These are phyloP conservation scores for Dacryopinax primogenitus DNA, from an alignment of 768 basidiomycete genomes.

Conservation along the genomic window DNA sequence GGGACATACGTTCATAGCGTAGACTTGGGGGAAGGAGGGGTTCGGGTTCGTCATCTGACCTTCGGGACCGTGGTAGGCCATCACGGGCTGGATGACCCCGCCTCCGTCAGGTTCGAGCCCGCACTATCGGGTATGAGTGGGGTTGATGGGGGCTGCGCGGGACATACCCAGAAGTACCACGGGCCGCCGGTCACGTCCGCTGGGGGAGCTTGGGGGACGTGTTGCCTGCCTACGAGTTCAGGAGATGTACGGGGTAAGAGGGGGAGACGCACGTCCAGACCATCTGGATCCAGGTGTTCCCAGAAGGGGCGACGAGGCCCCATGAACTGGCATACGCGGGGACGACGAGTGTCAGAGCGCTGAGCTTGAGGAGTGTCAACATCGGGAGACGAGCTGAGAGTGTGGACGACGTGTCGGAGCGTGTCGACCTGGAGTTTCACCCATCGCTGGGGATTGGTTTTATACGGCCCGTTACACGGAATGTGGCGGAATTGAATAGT, in stretches of 20 bases:
- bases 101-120: conserved; percentile 4
- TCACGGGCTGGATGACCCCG: conserved; percentile 5
- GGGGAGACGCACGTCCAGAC: background rate
- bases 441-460: no score
- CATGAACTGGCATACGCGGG: background rate
- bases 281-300: background rate
- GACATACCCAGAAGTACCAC: conserved; percentile 1
- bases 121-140: conserved; percentile 3
- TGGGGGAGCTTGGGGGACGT: conserved; percentile 3
- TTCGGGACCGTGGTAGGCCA: background rate
- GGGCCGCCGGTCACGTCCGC: background rate
- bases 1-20: conserved; percentile 6
- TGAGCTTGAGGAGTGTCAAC: background rate
- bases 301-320: background rate
- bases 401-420: background rate
- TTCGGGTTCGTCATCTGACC: background rate
- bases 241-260: background rate
- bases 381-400: background rate
- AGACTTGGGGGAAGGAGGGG: conserved; percentile 5
- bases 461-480: no score
- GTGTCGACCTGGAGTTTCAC: no score
- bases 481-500: no score
- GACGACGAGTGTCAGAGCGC: background rate
- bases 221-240: background rate
- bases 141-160: background rate